A percentile compares a stretch with the other conserved stretches of the same genome.
Evolutionary conservation across 306 rosid genomes (phyloP).

Genomic region (Sophora flavescens): DNA sequence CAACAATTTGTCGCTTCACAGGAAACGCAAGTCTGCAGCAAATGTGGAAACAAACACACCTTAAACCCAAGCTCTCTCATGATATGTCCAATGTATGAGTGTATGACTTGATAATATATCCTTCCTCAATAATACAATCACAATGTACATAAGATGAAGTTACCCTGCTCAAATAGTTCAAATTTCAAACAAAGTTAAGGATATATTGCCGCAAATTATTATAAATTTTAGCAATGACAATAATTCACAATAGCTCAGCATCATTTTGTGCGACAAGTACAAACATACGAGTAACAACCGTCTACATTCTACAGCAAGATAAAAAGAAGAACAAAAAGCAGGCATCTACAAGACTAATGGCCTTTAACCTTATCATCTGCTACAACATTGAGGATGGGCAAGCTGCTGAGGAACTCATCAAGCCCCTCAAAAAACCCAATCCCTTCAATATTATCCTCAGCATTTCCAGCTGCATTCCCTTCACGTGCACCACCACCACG

Average conservation of each 20-base stretch:
- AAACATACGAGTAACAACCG: slow-evolving; percentile 51
- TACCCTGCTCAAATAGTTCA: slow-evolving; percentile 37
- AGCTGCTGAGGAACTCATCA: slow-evolving; percentile 86
- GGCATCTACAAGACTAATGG: slow-evolving; percentile 59
- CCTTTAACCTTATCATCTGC: slow-evolving; percentile 88
- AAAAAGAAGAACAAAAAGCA: background rate
- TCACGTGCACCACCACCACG: slow-evolving; percentile 48
- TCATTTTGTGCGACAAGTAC: slow-evolving; percentile 29
- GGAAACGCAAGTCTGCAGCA: too few relatives aligned
- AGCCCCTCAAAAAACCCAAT: slow-evolving; percentile 89
- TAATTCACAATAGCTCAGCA: slow-evolving; percentile 46
- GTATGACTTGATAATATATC: slow-evolving; percentile 15
- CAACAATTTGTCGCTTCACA: too few relatives aligned
- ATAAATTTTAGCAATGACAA: slow-evolving; percentile 45
- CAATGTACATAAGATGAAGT: slow-evolving; percentile 30
- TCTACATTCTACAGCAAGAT: slow-evolving; percentile 51
- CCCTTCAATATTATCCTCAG: slow-evolving; percentile 88
- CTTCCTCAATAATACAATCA: slow-evolving; percentile 40
- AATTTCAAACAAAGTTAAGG: slow-evolving; percentile 23
- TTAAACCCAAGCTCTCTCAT: background rate
- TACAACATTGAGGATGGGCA: slow-evolving; percentile 87
- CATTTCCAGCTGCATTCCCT: slow-evolving; percentile 62
- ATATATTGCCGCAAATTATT: slow-evolving; percentile 45
- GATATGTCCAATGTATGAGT: background rate
- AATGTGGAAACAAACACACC: too few relatives aligned